A percentile compares a stretch with the other conserved stretches of the same genome.
phyloP scores from a whole-genome alignment of 129 eudicot genomes.

The Deinandra increscens region DNA sequence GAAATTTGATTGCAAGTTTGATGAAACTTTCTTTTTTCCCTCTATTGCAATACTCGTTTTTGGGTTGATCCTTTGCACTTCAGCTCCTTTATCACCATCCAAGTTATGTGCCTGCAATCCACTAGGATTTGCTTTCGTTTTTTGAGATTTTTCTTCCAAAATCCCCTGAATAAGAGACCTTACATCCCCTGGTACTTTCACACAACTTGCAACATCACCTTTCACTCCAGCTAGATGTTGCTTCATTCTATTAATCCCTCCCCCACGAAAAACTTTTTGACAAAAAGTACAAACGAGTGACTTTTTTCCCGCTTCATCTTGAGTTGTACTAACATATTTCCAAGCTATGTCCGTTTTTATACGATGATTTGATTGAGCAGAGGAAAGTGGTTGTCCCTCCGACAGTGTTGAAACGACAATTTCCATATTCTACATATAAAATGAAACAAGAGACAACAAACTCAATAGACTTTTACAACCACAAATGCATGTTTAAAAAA shows the following conservation, averaged over 20 bases:
- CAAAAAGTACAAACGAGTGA: background rate
- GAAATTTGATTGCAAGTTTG: background rate
- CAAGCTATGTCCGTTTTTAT: slow-evolving; percentile 4
- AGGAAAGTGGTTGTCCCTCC: background rate
- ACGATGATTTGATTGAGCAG: slow-evolving; percentile 4
- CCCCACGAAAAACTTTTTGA: slow-evolving; percentile 12
- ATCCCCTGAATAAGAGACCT: slow-evolving; percentile 4
- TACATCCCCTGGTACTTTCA: slow-evolving; percentile 6
- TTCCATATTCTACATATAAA: slow-evolving; percentile 7
- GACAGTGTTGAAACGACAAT: background rate
- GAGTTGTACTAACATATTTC: background rate
- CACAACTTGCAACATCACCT: slow-evolving; percentile 7
- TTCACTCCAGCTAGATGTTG: slow-evolving; percentile 12
- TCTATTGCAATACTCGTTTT: background rate
- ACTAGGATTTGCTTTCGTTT: background rate
- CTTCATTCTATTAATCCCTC: slow-evolving; percentile 13
- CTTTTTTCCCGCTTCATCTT: slow-evolving; percentile 11
- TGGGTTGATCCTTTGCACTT: background rate
- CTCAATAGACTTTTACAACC: background rate
- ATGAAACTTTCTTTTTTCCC: slow-evolving; percentile 1
- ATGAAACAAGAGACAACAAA: slow-evolving; percentile 6
- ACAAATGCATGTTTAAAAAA: background rate
- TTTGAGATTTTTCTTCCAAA: background rate
- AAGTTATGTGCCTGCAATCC: background rate
- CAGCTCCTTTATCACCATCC: background rate